Evolutionary conservation across 1,284 basidiomycete genomes (phyloP).

Genomic region (Agaricales sp.): DNA sequence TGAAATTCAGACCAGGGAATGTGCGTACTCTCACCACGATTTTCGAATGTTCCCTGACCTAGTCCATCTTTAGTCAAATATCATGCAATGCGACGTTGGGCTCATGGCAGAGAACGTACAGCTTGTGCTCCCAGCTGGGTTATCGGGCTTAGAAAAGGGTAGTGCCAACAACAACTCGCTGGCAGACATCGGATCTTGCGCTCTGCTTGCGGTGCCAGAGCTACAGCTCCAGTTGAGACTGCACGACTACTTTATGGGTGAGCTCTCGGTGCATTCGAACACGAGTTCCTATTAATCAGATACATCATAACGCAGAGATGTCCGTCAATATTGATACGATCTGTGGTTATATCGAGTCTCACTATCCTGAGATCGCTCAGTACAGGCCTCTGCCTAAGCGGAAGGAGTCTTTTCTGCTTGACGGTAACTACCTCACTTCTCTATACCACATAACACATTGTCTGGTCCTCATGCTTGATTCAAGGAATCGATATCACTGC

Average conservation of each 20-base stretch:
- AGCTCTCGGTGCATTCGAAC: constrained; percentile 14
- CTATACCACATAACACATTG: background rate
- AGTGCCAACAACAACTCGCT: constrained; percentile 11
- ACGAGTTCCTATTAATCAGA: no score
- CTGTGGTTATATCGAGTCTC: constrained; percentile 36
- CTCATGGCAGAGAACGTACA: constrained; percentile 44
- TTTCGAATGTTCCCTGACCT: constrained; percentile 1
- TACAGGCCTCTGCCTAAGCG: constrained; percentile 13
- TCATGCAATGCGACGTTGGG: constrained; percentile 65
- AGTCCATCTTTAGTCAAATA: constrained; percentile 49
- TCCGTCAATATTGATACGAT: constrained; percentile 62
- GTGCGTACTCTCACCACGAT: constrained; percentile 29
- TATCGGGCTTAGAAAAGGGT: constrained; percentile 57
- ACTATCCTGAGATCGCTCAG: constrained; percentile 34
- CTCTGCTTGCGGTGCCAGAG: constrained; percentile 53
- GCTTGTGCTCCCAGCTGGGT: constrained; percentile 62
- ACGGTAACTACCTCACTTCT: no score
- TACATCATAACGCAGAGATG: constrained; percentile 75
- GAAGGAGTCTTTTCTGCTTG: constrained; percentile 44
- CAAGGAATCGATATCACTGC: constrained; percentile 71
- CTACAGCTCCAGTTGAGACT: constrained; percentile 68
- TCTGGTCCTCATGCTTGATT: constrained; percentile 15
- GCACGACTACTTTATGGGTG: constrained; percentile 85
- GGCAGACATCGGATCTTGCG: constrained; percentile 38
- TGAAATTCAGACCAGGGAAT: constrained; percentile 69